Conservation (phyloP, 2,329 filamentous ascomycete species). For the Paecilomyces formosus region DNA sequence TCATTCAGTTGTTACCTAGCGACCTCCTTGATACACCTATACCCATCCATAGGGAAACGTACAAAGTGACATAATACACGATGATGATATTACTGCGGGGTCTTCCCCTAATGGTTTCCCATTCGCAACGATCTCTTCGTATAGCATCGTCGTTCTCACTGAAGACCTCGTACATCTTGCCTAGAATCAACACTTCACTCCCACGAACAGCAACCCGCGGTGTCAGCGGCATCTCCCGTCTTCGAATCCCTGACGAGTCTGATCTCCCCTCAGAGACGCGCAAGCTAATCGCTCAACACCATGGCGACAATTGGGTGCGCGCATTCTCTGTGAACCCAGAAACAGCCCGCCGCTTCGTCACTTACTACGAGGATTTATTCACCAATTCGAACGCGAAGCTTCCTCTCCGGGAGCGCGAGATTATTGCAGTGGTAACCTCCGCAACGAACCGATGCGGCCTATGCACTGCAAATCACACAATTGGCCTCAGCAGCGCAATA, state of each 20-base stretch:
- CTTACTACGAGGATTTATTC: neutral
- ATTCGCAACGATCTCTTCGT: neutral
- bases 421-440: neutral
- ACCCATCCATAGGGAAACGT: neutral
- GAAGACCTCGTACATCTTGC: neutral
- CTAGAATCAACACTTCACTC: neutral
- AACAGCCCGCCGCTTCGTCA: neutral
- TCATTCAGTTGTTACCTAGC: neutral
- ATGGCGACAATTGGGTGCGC: neutral
- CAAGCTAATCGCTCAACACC: neutral
- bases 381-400: neutral
- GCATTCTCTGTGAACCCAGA: neutral
- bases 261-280: neutral
- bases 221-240: slow-evolving; percentile 1
- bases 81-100: neutral
- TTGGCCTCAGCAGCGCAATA: neutral
- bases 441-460: neutral
- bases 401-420: neutral
- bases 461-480: neutral
- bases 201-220: neutral
- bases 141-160: neutral
- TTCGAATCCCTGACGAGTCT: neutral
- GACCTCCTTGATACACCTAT: neutral
- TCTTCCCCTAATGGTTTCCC: neutral
- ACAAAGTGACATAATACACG: neutral